These are phyloP conservation scores for Zygosaccharomyces pseudobailii DNA, from an alignment of 1,139 yeast genomes.

Conservation along the genomic window DNA sequence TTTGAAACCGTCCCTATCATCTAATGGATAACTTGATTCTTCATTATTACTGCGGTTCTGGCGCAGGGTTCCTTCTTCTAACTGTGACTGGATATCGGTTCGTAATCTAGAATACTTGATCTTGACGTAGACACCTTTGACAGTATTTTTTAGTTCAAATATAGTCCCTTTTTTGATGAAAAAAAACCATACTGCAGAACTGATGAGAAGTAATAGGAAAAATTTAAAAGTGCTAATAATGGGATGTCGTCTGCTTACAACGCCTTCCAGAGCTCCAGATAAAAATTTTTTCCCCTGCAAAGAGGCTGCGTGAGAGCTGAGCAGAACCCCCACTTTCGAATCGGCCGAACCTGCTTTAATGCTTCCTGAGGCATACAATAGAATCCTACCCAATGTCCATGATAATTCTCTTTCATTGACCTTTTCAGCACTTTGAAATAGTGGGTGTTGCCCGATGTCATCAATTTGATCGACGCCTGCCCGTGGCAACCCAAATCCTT, in stretches of 20 bases:
- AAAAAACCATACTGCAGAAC: slow-evolving; percentile 1
- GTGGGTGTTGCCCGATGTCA: slow-evolving; percentile 40
- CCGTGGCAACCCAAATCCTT: slow-evolving; percentile 72
- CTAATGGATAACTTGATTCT: slow-evolving; percentile 6
- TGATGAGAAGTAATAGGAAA: slow-evolving; percentile 2
- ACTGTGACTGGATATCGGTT: slow-evolving; percentile 15
- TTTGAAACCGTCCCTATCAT: slow-evolving; percentile 18
- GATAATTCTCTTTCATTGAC: slow-evolving; percentile 58
- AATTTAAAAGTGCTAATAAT: slow-evolving; percentile 1
- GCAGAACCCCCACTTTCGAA: slow-evolving; percentile 43
- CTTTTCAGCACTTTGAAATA: slow-evolving; percentile 57
- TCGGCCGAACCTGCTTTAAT: slow-evolving; percentile 35
- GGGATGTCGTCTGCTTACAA: neutral
- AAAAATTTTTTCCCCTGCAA: slow-evolving; percentile 38
- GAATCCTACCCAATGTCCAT: slow-evolving; percentile 62
- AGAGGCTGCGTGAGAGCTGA: slow-evolving; percentile 42
- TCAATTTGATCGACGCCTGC: slow-evolving; percentile 38
- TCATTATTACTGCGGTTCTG: slow-evolving; percentile 1
- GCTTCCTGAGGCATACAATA: slow-evolving; percentile 55
- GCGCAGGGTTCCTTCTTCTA: slow-evolving; percentile 24
- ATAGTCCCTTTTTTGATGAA: slow-evolving; percentile 2
- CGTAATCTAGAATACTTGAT: slow-evolving; percentile 10
- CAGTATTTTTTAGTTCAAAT: slow-evolving; percentile 1
- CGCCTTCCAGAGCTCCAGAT: slow-evolving; percentile 27
- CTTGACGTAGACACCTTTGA: slow-evolving; percentile 8